phyloP scores from a whole-genome alignment of 2,329 filamentous ascomycete species.

The Sclerotinia glacialis region DNA sequence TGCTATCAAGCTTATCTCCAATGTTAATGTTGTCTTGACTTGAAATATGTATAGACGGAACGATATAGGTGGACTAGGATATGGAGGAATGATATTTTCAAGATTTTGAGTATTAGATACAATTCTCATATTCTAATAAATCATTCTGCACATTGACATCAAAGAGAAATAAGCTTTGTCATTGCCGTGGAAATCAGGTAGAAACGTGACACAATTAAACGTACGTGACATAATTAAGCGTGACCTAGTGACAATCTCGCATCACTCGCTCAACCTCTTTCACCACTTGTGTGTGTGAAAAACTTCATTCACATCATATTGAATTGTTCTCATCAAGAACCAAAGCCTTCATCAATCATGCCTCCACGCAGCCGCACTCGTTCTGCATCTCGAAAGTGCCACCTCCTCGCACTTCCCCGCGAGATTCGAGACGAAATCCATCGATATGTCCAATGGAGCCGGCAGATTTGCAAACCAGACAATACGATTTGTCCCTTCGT shows the following conservation, averaged over 20 bases:
- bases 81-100: background rate
- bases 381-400: background rate
- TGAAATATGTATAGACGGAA: background rate
- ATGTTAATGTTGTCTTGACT: background rate
- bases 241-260: slow-evolving; percentile 3
- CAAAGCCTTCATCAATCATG: background rate
- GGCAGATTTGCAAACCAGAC: background rate
- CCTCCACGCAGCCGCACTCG: background rate
- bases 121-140: no score
- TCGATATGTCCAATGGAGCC: background rate
- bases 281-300: background rate
- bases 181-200: background rate
- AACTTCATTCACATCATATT: background rate
- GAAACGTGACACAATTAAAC: no score
- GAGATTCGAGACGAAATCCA: slow-evolving; percentile 3
- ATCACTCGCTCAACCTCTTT: background rate
- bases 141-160: background rate
- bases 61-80: background rate
- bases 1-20: background rate
- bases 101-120: background rate
- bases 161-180: background rate
- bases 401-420: background rate
- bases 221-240: background rate
- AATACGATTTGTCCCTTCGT: background rate
- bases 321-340: background rate